These are phyloP conservation scores for Diaporthe amygdali DNA, from an alignment of 2,329 filamentous ascomycete species.

Conservation along the genomic window DNA sequence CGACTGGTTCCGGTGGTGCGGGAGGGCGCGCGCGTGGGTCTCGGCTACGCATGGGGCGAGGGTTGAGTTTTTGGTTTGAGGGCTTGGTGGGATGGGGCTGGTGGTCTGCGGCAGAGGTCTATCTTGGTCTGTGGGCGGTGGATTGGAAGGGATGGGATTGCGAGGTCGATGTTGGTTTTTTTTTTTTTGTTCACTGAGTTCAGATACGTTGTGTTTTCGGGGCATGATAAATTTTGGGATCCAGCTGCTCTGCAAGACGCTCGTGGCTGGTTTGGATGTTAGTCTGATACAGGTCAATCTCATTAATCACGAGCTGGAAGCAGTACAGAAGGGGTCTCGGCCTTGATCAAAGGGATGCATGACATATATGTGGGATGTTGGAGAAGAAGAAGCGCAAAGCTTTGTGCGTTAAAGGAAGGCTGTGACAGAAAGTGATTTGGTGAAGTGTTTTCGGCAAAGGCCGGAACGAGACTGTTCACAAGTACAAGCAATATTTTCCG, in stretches of 20 bases:
- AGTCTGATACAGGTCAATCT: background rate
- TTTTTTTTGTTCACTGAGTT: background rate
- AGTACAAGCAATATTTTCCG: background rate
- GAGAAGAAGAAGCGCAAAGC: background rate
- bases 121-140: background rate
- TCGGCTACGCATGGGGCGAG: background rate
- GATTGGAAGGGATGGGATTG: background rate
- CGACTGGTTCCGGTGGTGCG: conserved; percentile 20
- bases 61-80: conserved; percentile 6
- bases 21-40: background rate
- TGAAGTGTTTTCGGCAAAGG: background rate
- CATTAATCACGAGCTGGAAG: background rate
- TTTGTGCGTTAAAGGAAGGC: background rate
- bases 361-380: background rate
- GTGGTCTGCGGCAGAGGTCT: no score
- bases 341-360: background rate
- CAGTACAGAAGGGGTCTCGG: background rate
- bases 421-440: background rate
- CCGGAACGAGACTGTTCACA: background rate
- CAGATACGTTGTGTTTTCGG: background rate
- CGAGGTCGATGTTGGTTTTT: background rate
- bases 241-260: background rate
- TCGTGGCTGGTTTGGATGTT: background rate
- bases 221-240: background rate
- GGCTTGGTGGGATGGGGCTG: no score